A percentile compares a stretch with the other conserved stretches of the same genome.
These are phyloP conservation scores for Pythium dissimile DNA, from an alignment of 352 stramenopile species.

Conservation along the genomic window DNA sequence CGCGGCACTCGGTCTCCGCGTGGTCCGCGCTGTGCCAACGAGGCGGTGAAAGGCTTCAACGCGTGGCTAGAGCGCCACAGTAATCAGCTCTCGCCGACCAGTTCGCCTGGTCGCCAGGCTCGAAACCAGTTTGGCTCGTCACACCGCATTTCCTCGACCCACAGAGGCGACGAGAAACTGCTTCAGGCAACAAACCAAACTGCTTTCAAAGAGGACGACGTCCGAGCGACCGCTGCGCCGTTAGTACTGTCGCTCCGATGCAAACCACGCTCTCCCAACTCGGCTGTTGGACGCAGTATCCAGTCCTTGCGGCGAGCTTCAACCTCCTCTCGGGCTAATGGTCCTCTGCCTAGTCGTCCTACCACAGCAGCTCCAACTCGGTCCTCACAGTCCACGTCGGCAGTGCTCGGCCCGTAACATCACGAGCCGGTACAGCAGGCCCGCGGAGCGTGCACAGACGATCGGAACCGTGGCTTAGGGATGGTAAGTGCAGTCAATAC, in stretches of 20 bases:
- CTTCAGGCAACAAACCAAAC: background rate
- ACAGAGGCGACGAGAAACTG: background rate
- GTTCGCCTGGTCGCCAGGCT: background rate
- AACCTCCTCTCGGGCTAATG: background rate
- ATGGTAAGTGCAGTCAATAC: too few species aligned
- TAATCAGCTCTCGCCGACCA: constrained; percentile 16
- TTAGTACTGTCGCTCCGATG: background rate
- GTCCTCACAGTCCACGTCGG: too few species aligned
- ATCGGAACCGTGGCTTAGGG: constrained; percentile 29
- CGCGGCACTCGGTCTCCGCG: background rate
- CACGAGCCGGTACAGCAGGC: too few species aligned
- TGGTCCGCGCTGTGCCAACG: too few species aligned
- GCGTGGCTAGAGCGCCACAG: constrained; percentile 29
- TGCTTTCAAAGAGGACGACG: background rate
- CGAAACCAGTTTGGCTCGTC: constrained; percentile 11
- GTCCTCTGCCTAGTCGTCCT: background rate
- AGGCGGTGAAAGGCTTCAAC: constrained; percentile 34
- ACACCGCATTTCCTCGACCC: background rate
- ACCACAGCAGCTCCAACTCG: background rate
- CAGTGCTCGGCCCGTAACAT: too few species aligned
- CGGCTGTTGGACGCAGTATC: constrained; percentile 3
- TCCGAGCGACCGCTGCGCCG: background rate
- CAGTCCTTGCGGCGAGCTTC: background rate
- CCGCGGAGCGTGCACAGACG: constrained; percentile 39
- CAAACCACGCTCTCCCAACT: constrained; percentile 1